Percentiles rank a stretch among this genome's conserved stretches.
These are phyloP conservation scores for Fonsecaea erecta DNA, from an alignment of 2,329 filamentous ascomycete species.

Conservation along the genomic window DNA sequence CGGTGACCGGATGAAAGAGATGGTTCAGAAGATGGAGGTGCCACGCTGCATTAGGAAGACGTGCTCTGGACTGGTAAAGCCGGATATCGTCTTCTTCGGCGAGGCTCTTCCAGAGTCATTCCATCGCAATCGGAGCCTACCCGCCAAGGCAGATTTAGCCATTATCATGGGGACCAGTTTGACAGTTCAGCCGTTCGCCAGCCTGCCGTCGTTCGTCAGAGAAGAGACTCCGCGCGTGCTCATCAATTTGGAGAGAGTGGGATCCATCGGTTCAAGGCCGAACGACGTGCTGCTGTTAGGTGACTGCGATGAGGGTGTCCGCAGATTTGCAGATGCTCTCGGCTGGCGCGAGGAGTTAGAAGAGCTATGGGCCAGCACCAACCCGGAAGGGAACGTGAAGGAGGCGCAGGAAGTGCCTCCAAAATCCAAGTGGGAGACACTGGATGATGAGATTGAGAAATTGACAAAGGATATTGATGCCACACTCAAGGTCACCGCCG, in stretches of 20 bases:
- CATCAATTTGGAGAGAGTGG: constrained; percentile 85
- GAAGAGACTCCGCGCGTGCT: constrained; percentile 74
- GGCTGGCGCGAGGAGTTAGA: constrained; percentile 89
- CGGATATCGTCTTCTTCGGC: constrained; percentile 94
- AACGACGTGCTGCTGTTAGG: constrained; percentile 87
- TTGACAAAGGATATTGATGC: constrained; percentile 63
- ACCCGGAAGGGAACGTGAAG: constrained; percentile 64
- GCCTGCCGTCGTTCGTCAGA: constrained; percentile 68
- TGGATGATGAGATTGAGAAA: constrained; percentile 63
- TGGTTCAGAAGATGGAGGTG: constrained; percentile 69
- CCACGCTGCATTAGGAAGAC: constrained; percentile 66
- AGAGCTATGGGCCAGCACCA: constrained; percentile 69
- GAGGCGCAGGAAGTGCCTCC: constrained; percentile 44
- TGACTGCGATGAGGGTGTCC: constrained; percentile 81
- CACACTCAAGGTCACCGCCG: constrained; percentile 54
- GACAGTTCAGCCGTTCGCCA: constrained; percentile 85
- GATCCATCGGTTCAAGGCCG: constrained; percentile 72
- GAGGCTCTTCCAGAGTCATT: constrained; percentile 72
- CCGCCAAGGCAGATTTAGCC: constrained; percentile 71
- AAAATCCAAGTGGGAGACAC: constrained; percentile 58
- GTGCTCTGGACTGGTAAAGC: constrained; percentile 84
- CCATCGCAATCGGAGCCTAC: constrained; percentile 61
- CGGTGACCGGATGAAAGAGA: constrained; percentile 71
- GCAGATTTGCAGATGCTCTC: constrained; percentile 75
- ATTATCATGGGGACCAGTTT: constrained; percentile 90